Conservation (phyloP, 2,329 filamentous ascomycete species). For the Dendrostoma leiphaemia region DNA sequence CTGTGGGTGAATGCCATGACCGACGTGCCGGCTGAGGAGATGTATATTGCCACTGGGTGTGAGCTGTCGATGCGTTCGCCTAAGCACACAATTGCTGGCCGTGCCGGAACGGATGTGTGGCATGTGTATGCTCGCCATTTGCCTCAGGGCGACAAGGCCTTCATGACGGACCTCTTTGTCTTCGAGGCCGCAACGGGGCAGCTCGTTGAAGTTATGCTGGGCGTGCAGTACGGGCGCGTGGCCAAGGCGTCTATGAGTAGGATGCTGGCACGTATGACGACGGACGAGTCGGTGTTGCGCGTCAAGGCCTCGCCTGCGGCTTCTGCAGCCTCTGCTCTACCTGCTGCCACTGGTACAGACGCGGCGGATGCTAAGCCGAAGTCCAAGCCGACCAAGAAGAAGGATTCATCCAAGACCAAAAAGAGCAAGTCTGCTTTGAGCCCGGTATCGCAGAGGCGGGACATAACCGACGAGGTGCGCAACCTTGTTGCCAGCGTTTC, state of each 20-base stretch:
- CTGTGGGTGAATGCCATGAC: slow-evolving; percentile 35
- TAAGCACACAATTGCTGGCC: neutral
- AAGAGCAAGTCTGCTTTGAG: too few species aligned
- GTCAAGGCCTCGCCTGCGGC: neutral
- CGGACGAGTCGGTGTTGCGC: neutral
- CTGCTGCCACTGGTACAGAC: neutral
- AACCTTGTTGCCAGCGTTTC: neutral
- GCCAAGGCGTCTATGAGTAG: slow-evolving; percentile 28
- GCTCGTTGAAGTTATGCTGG: slow-evolving; percentile 32
- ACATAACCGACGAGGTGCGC: neutral
- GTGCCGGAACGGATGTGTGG: slow-evolving; percentile 20
- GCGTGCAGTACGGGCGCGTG: slow-evolving; percentile 29
- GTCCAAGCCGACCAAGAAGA: neutral
- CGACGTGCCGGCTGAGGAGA: slow-evolving; percentile 24
- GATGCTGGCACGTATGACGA: slow-evolving; percentile 24
- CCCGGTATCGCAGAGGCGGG: too few species aligned
- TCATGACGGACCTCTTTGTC: slow-evolving; percentile 32
- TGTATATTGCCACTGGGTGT: slow-evolving; percentile 32
- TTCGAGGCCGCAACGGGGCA: slow-evolving; percentile 28
- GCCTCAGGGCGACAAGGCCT: slow-evolving; percentile 24
- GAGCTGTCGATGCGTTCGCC: slow-evolving; percentile 32
- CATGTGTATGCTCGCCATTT: slow-evolving; percentile 29
- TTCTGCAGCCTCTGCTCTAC: too few species aligned
- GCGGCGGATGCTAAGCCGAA: too few species aligned
- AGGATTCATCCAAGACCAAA: too few species aligned